These are phyloP conservation scores for Prunella vulgaris DNA, from an alignment of 257 asterid genomes.

Conservation along the genomic window DNA sequence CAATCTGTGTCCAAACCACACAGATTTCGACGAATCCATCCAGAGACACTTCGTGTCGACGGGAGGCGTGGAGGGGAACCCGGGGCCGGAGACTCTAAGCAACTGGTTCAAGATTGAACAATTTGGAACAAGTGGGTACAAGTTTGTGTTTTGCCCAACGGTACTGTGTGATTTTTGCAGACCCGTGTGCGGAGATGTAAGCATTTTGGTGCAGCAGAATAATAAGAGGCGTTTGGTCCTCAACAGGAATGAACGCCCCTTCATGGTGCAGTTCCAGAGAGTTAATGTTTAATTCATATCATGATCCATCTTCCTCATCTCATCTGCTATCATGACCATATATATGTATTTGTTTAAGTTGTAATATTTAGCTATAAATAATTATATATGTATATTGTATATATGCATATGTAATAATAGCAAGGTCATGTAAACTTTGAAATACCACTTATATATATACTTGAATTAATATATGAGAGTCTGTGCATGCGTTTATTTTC, in stretches of 20 bases:
- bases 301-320: no score
- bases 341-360: no score
- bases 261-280: not conserved
- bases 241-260: not conserved
- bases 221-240: not conserved
- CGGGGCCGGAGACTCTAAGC: conserved; percentile 38
- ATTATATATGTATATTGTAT: no score
- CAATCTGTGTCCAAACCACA: conserved; percentile 32
- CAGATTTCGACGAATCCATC: conserved; percentile 22
- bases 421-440: no score
- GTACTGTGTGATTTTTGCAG: conserved; percentile 47
- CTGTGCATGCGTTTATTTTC: no score
- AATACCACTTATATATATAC: no score
- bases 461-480: no score
- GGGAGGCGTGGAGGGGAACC: conserved; percentile 47
- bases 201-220: not conserved
- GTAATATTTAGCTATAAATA: no score
- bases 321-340: no score
- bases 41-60: conserved; percentile 27
- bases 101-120: conserved; percentile 57
- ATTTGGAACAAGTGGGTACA: conserved; percentile 31
- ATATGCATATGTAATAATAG: no score
- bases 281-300: no score
- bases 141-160: conserved; percentile 43
- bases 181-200: conserved; percentile 28